These are phyloP conservation scores for Chamaenerion angustifolium DNA, from an alignment of 345 rosid species.

Conservation along the genomic window DNA sequence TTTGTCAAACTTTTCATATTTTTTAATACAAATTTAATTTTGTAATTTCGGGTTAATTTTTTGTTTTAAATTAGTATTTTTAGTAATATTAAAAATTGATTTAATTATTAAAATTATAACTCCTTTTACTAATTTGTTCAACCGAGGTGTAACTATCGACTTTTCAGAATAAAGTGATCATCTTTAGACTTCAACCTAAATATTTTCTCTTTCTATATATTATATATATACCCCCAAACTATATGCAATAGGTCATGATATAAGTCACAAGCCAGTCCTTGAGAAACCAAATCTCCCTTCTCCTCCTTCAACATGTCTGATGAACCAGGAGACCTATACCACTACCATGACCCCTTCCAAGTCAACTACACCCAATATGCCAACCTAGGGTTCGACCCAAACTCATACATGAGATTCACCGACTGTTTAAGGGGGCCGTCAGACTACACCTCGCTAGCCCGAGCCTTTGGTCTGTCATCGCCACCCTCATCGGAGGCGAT, in stretches of 20 bases:
- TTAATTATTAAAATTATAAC: too few species aligned
- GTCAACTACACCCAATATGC: conserved; percentile 12
- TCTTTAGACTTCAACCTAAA: conserved; percentile 21
- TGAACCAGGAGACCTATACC: conserved; percentile 42
- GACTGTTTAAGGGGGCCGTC: conserved; percentile 48
- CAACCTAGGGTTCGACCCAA: conserved; percentile 11
- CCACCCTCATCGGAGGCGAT: conserved; percentile 39
- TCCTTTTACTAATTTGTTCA: too few species aligned
- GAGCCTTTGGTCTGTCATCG: conserved; percentile 30
- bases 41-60: too few species aligned
- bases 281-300: not conserved
- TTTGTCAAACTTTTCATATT: conserved; percentile 21
- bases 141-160: too few species aligned
- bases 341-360: conserved; percentile 25
- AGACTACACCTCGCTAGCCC: conserved; percentile 38
- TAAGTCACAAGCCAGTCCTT: conserved; percentile 8
- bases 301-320: conserved; percentile 49
- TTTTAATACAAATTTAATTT: too few species aligned
- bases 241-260: conserved; percentile 1
- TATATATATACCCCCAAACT: conserved; percentile 7
- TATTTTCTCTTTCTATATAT: conserved; percentile 6
- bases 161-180: conserved; percentile 17
- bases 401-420: conserved; percentile 37
- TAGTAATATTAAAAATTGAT: too few species aligned
- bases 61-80: too few species aligned